phyloP scores from a whole-genome alignment of 2,329 filamentous ascomycete species.

The Scolecobasidium constrictum region DNA sequence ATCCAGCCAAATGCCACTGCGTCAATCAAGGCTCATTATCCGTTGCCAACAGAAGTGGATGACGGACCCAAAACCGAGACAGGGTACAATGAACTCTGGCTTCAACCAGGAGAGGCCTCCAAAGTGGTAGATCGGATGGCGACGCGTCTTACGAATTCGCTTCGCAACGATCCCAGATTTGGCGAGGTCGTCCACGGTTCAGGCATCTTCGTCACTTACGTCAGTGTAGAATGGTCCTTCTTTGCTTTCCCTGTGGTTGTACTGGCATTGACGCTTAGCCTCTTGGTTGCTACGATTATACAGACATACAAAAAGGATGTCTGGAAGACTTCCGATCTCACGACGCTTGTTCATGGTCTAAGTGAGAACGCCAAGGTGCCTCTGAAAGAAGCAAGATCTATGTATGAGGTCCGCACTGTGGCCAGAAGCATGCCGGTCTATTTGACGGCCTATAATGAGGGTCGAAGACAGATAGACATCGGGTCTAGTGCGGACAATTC shows the following conservation, averaged over 20 bases:
- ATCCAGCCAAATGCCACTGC: constrained; percentile 11
- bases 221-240: constrained; percentile 18
- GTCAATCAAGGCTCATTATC: background rate
- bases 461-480: too few species aligned
- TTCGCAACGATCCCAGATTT: constrained; percentile 10
- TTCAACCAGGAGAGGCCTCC: background rate
- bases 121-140: constrained; percentile 13
- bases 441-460: background rate
- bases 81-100: background rate
- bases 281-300: constrained; percentile 18
- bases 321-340: constrained; percentile 23
- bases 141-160: constrained; percentile 14
- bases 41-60: background rate
- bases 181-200: constrained; percentile 4
- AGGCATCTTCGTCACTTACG: constrained; percentile 11
- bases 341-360: constrained; percentile 12
- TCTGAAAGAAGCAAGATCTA: background rate
- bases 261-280: constrained; percentile 14
- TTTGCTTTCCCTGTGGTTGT: constrained; percentile 18
- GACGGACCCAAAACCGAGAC: background rate
- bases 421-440: background rate
- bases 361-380: background rate
- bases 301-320: constrained; percentile 13
- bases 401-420: background rate
- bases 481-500: too few species aligned